These are phyloP conservation scores for Euphorbia pulcherrima DNA, from an alignment of 345 rosid species.

Conservation along the genomic window DNA sequence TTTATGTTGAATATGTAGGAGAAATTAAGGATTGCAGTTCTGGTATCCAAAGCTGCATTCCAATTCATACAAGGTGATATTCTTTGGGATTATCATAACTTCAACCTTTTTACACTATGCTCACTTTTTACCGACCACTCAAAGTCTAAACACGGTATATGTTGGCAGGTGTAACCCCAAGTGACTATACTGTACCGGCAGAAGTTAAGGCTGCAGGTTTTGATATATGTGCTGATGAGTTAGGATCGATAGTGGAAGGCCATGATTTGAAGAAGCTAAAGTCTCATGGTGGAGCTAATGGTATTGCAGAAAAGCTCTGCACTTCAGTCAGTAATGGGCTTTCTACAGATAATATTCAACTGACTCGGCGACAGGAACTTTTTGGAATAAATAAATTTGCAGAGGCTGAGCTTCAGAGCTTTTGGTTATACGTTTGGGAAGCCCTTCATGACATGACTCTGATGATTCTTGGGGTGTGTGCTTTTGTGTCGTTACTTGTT, in stretches of 20 bases:
- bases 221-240: slow-evolving; percentile 79
- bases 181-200: slow-evolving; percentile 69
- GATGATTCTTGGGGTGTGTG: slow-evolving; percentile 84
- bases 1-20: slow-evolving; percentile 55
- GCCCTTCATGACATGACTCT: slow-evolving; percentile 91
- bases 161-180: no score
- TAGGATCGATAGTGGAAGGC: slow-evolving; percentile 80
- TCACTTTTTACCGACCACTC: no score
- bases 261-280: slow-evolving; percentile 72
- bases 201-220: slow-evolving; percentile 74
- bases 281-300: slow-evolving; percentile 69
- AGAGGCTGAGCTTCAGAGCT: slow-evolving; percentile 68
- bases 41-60: slow-evolving; percentile 95
- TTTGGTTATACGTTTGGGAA: slow-evolving; percentile 91
- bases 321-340: slow-evolving; percentile 61
- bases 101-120: no score
- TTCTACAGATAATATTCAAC: slow-evolving; percentile 39
- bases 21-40: slow-evolving; percentile 74
- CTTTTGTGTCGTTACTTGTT: slow-evolving; percentile 75
- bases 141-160: no score
- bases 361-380: slow-evolving; percentile 46
- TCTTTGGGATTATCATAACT: background rate
- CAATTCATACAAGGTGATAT: slow-evolving; percentile 64
- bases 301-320: slow-evolving; percentile 56
- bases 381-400: slow-evolving; percentile 81